phyloP scores from a whole-genome alignment of 495 filamentous ascomycete species.

The Talaromyces borbonicus region DNA sequence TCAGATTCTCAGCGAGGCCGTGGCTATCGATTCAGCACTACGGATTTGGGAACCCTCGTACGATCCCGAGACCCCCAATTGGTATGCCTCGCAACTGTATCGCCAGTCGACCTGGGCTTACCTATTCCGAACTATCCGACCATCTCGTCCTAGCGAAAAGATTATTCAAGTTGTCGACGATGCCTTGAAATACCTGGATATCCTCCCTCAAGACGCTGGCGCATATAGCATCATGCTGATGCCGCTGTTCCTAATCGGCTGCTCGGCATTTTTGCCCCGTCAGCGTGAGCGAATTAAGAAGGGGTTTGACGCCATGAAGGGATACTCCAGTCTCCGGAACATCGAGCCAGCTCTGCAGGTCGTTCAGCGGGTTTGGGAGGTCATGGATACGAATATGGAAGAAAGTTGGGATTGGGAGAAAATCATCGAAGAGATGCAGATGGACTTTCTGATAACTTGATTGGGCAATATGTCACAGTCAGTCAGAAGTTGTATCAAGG shows the following conservation, averaged over 20 bases:
- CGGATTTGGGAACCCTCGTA: constrained; percentile 66
- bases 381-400: constrained; percentile 70
- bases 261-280: constrained; percentile 59
- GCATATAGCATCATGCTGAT: constrained; percentile 78
- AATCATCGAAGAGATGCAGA: constrained; percentile 63
- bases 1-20: constrained; percentile 59
- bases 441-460: constrained; percentile 75
- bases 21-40: constrained; percentile 68
- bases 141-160: constrained; percentile 56
- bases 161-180: constrained; percentile 70
- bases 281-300: constrained; percentile 62
- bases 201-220: constrained; percentile 50
- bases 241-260: constrained; percentile 81
- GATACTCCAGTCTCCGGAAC: constrained; percentile 73
- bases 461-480: not conserved
- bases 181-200: constrained; percentile 54
- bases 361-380: constrained; percentile 70
- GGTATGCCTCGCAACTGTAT: constrained; percentile 71
- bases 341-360: constrained; percentile 65
- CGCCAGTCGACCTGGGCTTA: constrained; percentile 90
- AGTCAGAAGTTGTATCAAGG: not conserved
- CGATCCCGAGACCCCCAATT: constrained; percentile 59
- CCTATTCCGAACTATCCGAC: constrained; percentile 73
- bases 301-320: constrained; percentile 60
- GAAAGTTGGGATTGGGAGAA: constrained; percentile 85